phyloP scores from a whole-genome alignment of 2,329 filamentous ascomycete genomes.

The Ophiosphaerella korrae region DNA sequence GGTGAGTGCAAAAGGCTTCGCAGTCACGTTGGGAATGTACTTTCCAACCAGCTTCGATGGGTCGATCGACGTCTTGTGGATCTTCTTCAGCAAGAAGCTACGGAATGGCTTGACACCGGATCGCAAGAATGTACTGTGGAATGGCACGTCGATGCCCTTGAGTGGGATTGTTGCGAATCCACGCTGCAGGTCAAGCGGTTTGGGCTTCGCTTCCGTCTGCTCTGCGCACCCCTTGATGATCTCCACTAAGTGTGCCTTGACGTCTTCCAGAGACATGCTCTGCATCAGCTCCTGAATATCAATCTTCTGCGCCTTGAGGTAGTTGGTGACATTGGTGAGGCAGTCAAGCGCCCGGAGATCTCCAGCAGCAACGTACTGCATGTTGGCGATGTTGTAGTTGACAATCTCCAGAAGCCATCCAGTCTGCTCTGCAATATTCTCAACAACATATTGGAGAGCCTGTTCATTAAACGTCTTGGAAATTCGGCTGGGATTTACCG shows the following conservation, averaged over 20 bases:
- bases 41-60: slow-evolving; percentile 96
- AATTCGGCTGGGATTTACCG: slow-evolving; percentile 97
- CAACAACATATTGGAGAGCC: slow-evolving; percentile 93
- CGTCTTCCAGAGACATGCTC: slow-evolving; percentile 83
- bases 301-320: slow-evolving; percentile 94
- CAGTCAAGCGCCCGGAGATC: slow-evolving; percentile 70
- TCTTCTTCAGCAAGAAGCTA: slow-evolving; percentile 98
- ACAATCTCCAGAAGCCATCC: slow-evolving; percentile 98
- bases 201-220: slow-evolving; percentile 85
- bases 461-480: slow-evolving; percentile 99
- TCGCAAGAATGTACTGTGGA: slow-evolving; percentile 98
- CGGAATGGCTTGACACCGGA: slow-evolving; percentile 99
- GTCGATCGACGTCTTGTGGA: slow-evolving; percentile 98
- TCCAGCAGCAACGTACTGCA: slow-evolving; percentile 72
- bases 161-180: slow-evolving; percentile 97
- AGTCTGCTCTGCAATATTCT: slow-evolving; percentile 91
- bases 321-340: slow-evolving; percentile 84
- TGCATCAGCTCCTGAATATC: slow-evolving; percentile 93
- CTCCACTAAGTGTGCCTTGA: slow-evolving; percentile 85
- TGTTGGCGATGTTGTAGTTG: slow-evolving; percentile 82
- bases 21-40: slow-evolving; percentile 99
- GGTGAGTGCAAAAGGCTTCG: slow-evolving; percentile 90
- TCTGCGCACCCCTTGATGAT: slow-evolving; percentile 90
- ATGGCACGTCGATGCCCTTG: slow-evolving; percentile 95
- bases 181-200: slow-evolving; percentile 86